A percentile compares a stretch with the other conserved stretches of the same genome.
Conservation (phyloP, 2,329 filamentous ascomycete species). For the Keithomyces neogunnii region DNA sequence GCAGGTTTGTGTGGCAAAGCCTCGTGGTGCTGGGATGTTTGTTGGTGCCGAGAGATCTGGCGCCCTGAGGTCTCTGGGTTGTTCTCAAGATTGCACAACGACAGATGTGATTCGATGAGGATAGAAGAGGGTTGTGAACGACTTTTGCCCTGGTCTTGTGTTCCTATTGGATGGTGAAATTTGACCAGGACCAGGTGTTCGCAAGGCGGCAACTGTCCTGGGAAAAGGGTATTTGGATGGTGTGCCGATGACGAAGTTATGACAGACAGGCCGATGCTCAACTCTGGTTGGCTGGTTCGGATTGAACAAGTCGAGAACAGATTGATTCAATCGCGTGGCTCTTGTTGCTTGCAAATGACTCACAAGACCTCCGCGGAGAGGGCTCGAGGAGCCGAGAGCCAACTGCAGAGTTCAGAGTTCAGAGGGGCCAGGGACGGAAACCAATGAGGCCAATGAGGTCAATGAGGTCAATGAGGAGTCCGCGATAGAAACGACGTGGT, state of each 20-base stretch:
- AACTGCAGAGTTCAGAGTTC: background rate
- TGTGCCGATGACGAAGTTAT: background rate
- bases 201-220: background rate
- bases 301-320: background rate
- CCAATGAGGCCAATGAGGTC: background rate
- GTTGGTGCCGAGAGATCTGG: conserved; percentile 1
- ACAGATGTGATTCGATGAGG: conserved; percentile 2
- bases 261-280: background rate
- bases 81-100: background rate
- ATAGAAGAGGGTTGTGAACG: conserved; percentile 1
- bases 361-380: background rate
- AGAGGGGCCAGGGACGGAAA: background rate
- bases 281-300: conserved; percentile 1
- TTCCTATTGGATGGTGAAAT: conserved; percentile 1
- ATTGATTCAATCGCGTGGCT: background rate
- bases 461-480: background rate
- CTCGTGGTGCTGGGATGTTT: background rate
- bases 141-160: background rate
- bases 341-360: background rate
- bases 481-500: background rate
- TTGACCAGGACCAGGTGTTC: background rate
- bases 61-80: background rate
- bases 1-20: background rate
- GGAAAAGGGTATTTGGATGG: background rate
- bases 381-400: background rate